A percentile compares a stretch with the other conserved stretches of the same genome.
phyloP scores from a whole-genome alignment of 257 asterid species.

The Penstemon eatonii region DNA sequence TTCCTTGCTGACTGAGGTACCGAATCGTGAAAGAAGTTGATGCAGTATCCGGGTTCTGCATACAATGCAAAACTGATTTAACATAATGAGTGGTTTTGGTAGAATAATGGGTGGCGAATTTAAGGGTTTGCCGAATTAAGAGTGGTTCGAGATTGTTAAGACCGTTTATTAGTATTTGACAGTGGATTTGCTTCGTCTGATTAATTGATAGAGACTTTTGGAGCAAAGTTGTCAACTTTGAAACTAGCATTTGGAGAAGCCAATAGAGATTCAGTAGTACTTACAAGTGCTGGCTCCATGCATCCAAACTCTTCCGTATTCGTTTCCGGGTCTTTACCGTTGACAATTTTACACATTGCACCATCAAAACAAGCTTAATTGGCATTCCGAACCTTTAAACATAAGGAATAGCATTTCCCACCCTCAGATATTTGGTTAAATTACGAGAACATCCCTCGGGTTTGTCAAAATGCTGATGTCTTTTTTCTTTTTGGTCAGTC shows the following conservation, averaged over 20 bases:
- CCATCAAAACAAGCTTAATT: no score
- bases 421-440: no score
- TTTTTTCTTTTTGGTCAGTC: no score
- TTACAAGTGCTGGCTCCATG: no score
- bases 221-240: conserved; percentile 40
- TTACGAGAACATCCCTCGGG: no score
- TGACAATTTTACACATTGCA: no score
- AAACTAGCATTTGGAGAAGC: conserved; percentile 39
- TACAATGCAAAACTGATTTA: conserved; percentile 36
- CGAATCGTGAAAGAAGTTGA: conserved; percentile 57
- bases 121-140: conserved; percentile 45
- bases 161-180: conserved; percentile 46
- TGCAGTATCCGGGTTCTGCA: conserved; percentile 41
- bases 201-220: conserved; percentile 32
- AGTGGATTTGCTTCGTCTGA: conserved; percentile 69
- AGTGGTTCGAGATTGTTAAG: conserved; percentile 44
- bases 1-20: conserved; percentile 60
- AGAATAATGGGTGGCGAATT: conserved; percentile 32
- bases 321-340: no score
- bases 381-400: no score
- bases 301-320: no score
- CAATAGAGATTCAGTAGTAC: no score
- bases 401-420: no score
- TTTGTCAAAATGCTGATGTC: no score
- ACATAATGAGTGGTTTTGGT: conserved; percentile 37